Conservation (phyloP, 2,329 filamentous ascomycete species). For the Sporothrix phasma region DNA sequence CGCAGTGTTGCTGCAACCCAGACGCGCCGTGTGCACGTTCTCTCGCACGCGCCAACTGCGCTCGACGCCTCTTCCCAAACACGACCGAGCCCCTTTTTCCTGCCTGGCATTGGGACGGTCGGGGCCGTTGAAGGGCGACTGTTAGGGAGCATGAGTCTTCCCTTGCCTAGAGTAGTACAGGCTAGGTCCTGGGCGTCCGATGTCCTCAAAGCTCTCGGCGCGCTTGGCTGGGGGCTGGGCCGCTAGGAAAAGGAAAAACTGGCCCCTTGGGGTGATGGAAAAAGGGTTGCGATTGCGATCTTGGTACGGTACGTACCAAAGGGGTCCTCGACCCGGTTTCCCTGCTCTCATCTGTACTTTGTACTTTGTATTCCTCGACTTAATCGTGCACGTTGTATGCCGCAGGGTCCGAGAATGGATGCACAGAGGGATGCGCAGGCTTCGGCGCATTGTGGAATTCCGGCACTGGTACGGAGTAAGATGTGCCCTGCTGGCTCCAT, state of each 20-base stretch:
- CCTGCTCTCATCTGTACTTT: background rate
- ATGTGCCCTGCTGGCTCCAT: no score
- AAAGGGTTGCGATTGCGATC: no score
- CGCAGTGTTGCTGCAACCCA: background rate
- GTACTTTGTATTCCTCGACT: background rate
- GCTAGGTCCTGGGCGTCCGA: background rate
- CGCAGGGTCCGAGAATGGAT: conserved; percentile 4
- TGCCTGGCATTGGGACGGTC: background rate
- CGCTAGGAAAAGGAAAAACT: no score
- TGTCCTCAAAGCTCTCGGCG: background rate
- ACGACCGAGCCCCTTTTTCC: conserved; percentile 1
- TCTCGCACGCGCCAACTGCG: conserved; percentile 8
- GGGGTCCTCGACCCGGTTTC: background rate
- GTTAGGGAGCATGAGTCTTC: background rate
- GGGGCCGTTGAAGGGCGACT: no score
- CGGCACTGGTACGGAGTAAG: background rate
- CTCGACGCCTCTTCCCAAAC: conserved; percentile 4
- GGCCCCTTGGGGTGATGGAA: no score
- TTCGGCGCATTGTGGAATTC: conserved; percentile 4
- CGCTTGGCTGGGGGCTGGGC: background rate
- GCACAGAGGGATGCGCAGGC: background rate
- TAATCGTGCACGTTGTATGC: no score
- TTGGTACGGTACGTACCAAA: no score
- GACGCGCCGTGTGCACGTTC: conserved; percentile 11
- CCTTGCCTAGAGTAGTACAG: background rate